A percentile compares a stretch with the other conserved stretches of the same genome.
These are phyloP conservation scores for Platismatia glauca DNA, from an alignment of 495 filamentous ascomycete species.

Conservation along the genomic window DNA sequence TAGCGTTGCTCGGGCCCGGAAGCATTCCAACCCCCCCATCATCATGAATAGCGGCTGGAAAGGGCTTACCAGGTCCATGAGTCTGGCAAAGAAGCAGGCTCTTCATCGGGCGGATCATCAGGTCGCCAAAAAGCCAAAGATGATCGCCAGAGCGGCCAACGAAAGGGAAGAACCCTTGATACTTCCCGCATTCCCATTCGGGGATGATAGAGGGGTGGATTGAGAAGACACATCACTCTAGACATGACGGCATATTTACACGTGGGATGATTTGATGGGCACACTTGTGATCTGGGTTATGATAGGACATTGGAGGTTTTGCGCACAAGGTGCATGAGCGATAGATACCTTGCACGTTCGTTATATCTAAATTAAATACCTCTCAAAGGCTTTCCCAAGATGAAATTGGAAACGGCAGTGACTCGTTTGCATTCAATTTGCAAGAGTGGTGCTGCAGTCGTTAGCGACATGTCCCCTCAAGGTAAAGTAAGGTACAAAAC, in stretches of 20 bases:
- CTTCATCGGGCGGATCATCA: slow-evolving; percentile 14
- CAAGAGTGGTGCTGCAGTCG: background rate
- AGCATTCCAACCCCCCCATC: slow-evolving; percentile 8
- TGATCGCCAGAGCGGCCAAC: slow-evolving; percentile 23
- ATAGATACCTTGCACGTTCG: slow-evolving; percentile 8
- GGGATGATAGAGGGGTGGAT: background rate
- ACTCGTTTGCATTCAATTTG: background rate
- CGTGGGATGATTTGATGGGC: background rate
- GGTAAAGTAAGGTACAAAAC: background rate
- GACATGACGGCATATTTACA: background rate
- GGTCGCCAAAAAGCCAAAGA: slow-evolving; percentile 21
- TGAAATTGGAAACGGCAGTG: too few species aligned
- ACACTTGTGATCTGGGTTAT: background rate
- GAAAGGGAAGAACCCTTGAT: slow-evolving; percentile 16
- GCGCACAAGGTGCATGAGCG: slow-evolving; percentile 4
- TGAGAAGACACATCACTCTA: background rate
- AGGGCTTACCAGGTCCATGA: slow-evolving; percentile 15
- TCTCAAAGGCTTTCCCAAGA: background rate
- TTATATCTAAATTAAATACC: background rate
- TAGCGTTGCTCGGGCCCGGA: slow-evolving; percentile 21
- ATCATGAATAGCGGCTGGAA: slow-evolving; percentile 14
- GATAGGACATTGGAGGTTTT: background rate
- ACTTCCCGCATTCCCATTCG: slow-evolving; percentile 20
- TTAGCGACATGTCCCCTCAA: too few species aligned
- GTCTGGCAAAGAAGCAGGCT: slow-evolving; percentile 17